Evolutionary conservation across 306 rosid genomes (phyloP).

Genomic region (Sicyos baderoa): DNA sequence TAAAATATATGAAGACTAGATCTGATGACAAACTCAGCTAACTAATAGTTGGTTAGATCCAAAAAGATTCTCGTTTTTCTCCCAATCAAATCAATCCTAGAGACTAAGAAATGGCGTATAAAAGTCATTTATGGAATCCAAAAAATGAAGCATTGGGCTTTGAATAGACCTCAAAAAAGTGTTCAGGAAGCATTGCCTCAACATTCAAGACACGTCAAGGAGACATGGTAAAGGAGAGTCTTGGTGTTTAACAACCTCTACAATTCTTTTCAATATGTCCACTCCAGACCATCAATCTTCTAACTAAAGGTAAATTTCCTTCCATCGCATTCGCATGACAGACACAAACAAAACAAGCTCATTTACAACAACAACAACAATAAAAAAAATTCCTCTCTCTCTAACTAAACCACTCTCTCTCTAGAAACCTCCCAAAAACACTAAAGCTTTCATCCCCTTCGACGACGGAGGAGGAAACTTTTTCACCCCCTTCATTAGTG

Average conservation of each 20-base stretch:
- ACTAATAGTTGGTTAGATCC: neutral
- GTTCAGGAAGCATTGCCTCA: neutral
- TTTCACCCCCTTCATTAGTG: no score
- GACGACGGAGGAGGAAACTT: no score
- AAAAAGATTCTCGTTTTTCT: no score
- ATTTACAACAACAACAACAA: no score
- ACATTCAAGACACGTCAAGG: neutral
- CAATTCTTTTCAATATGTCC: slow-evolving; percentile 11
- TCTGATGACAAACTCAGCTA: neutral
- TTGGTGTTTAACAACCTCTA: slow-evolving; percentile 4
- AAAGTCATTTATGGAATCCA: neutral
- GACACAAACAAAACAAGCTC: neutral
- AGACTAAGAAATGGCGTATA: neutral
- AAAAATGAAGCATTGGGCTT: neutral
- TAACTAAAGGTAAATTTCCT: neutral
- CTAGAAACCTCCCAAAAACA: no score
- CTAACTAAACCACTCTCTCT: no score
- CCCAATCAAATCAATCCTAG: neutral
- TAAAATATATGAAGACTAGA: neutral
- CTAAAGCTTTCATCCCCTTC: no score
- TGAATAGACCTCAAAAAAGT: neutral
- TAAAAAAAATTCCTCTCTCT: no score
- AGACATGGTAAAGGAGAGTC: neutral
- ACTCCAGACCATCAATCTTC: neutral
- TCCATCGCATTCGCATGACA: neutral